Percentiles rank a stretch among this genome's conserved stretches.
These are phyloP conservation scores for Alternaria sp. DNA, from an alignment of 2,329 filamentous ascomycete genomes.

Conservation along the genomic window DNA sequence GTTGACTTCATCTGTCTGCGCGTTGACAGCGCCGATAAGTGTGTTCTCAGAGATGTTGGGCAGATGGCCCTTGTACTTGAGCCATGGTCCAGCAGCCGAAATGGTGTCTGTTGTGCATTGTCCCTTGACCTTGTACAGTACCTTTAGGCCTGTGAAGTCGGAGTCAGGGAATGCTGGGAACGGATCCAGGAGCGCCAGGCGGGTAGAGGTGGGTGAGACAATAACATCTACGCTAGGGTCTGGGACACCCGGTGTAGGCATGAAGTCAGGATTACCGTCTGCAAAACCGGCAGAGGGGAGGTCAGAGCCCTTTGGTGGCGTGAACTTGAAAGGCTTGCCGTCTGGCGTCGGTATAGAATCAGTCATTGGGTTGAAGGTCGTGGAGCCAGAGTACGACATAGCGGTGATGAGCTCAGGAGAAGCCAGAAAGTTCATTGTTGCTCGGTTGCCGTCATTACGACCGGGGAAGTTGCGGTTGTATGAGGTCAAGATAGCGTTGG, in stretches of 20 bases:
- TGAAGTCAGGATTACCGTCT: constrained; percentile 76
- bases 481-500: constrained; percentile 94
- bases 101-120: constrained; percentile 99
- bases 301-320: constrained; percentile 70
- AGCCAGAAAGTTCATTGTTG: constrained; percentile 98
- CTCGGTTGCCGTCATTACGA: constrained; percentile 94
- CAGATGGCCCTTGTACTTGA: constrained; percentile 99
- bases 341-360: constrained; percentile 82
- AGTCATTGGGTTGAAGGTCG: constrained; percentile 95
- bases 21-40: constrained; percentile 92
- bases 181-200: constrained; percentile 89
- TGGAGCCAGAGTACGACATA: constrained; percentile 90
- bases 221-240: constrained; percentile 76
- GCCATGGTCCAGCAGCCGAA: constrained; percentile 94
- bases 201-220: constrained; percentile 86
- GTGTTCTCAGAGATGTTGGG: constrained; percentile 99
- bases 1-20: constrained; percentile 91
- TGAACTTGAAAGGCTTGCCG: constrained; percentile 85
- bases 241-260: constrained; percentile 75
- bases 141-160: constrained; percentile 80
- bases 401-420: constrained; percentile 97
- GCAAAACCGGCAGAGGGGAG: constrained; percentile 80
- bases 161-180: constrained; percentile 82
- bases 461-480: constrained; percentile 99
- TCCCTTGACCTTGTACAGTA: constrained; percentile 95